Percentiles rank a stretch among this genome's conserved stretches.
These are phyloP conservation scores for Bidens hawaiensis DNA, from an alignment of 140 eudicot genomes.

Conservation along the genomic window DNA sequence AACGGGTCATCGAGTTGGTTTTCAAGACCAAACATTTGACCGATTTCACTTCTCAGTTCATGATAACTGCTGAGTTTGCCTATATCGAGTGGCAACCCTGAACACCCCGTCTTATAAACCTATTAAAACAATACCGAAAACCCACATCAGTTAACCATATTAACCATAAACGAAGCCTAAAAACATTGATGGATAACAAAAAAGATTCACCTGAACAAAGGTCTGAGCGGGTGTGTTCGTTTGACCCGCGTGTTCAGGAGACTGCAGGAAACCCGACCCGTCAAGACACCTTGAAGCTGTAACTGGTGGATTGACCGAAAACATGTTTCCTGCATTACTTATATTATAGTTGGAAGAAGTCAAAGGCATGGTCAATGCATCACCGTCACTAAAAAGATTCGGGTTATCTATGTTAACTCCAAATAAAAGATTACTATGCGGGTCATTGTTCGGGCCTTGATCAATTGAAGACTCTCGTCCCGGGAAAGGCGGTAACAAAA, in stretches of 20 bases:
- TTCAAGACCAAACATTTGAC: conserved; percentile 91
- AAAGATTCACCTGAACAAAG: conserved; percentile 67
- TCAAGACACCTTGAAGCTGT: conserved; percentile 68
- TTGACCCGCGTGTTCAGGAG: conserved; percentile 63
- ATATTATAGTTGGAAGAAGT: conserved; percentile 39
- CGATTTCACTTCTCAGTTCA: conserved; percentile 89
- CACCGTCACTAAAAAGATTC: conserved; percentile 39
- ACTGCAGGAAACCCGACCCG: conserved; percentile 73
- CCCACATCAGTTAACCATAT: conserved; percentile 1
- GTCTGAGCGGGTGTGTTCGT: conserved; percentile 48
- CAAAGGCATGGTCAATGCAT: conserved; percentile 45
- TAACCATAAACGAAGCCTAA: too few relatives aligned
- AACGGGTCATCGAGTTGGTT: conserved; percentile 90
- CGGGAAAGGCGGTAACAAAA: conserved; percentile 69
- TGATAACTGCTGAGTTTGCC: conserved; percentile 87
- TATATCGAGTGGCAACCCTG: conserved; percentile 86
- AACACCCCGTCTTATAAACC: conserved; percentile 90
- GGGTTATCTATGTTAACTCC: conserved; percentile 66
- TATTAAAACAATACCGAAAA: conserved; percentile 25
- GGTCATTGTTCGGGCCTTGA: conserved; percentile 44
- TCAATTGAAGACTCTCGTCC: conserved; percentile 62
- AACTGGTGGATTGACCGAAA: conserved; percentile 50
- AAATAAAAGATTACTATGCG: conserved; percentile 58
- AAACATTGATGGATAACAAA: not conserved
- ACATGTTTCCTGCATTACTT: conserved; percentile 41